Evolutionary conservation across 2,329 filamentous ascomycete genomes (phyloP), one percentile per base, ranked within the genome.

Genomic region (Biscogniauxia marginata): DNA sequence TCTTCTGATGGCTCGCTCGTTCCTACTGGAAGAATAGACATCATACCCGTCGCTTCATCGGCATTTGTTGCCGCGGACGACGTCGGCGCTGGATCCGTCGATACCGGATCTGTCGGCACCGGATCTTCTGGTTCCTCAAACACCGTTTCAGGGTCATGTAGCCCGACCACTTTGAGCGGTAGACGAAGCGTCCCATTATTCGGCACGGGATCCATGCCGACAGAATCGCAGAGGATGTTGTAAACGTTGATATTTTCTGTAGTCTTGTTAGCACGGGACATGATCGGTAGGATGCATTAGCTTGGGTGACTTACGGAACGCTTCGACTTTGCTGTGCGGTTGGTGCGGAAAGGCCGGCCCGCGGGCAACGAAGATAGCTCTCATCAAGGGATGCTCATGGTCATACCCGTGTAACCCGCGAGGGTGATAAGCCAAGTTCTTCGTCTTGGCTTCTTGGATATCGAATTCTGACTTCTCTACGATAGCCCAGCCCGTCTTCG

Each of bases 181-280:
- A 93, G 79, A 9, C 87, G 81, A 5, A 97, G 75, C 0, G 92
- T 96, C 50, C 93, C 93, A 68, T 98, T 98, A 71, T 96, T 97
- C 1, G 90, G 84, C 53, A 81, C 80, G 0, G 92, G 90, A 3
- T 70, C 72, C 55, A 98, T 77, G 11, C 88, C 87, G 22, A 98
- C 75, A 0, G 90, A 93, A 73, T 97, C 93, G 71, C 93, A 97
- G 46, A 98, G 75, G 60, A 98, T 90, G 67, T 96, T 96, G 75
- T 98, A 98, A 7, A 98, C 89, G 67, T 97, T 90, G 57, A 85
- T 93, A 63, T 98, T 98, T 83, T 97, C 90, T 93, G 65, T 21
- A 4, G 5, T 3, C 9, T 61, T 30, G 68, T 74, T 70, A 74
- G 51, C 39, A 49, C 7, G 46, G 54, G 47, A 19, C 13, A 13